These are phyloP conservation scores for Penicillium sp. DNA, from an alignment of 2,329 filamentous ascomycete genomes.

Conservation along the genomic window DNA sequence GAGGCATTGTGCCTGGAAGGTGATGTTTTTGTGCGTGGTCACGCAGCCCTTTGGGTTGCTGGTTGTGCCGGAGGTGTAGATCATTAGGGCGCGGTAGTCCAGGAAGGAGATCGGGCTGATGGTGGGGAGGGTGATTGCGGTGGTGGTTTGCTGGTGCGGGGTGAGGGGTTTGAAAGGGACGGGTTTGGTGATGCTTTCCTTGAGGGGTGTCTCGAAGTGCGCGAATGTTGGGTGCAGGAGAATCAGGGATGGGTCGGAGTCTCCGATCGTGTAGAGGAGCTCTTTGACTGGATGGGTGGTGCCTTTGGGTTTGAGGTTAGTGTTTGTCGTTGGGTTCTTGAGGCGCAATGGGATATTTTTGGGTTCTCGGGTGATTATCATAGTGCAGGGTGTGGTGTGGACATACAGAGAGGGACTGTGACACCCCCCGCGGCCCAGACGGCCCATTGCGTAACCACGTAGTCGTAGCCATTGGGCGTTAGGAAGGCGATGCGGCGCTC, in stretches of 20 bases:
- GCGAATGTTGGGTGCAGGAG: conserved; percentile 35
- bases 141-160: too few relatives aligned
- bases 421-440: conserved; percentile 40
- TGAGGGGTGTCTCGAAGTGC: too few relatives aligned
- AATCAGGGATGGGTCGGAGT: conserved; percentile 37
- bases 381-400: too few relatives aligned
- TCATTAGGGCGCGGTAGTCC: conserved; percentile 36
- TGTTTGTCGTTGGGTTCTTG: too few relatives aligned
- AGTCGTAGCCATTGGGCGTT: conserved; percentile 36
- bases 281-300: conserved; percentile 37
- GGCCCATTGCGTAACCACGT: conserved; percentile 38
- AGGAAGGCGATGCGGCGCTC: conserved; percentile 36
- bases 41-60: conserved; percentile 39
- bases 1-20: conserved; percentile 26
- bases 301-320: conserved; percentile 27
- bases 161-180: too few relatives aligned
- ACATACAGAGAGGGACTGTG: conserved; percentile 37
- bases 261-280: conserved; percentile 35
- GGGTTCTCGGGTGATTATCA: too few relatives aligned
- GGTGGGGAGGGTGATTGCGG: too few relatives aligned
- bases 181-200: too few relatives aligned
- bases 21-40: conserved; percentile 37
- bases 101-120: too few relatives aligned
- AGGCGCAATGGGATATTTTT: too few relatives aligned
- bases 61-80: conserved; percentile 38